Conservation (phyloP, 2,329 filamentous ascomycete species). For the Sphaerulina musiva region DNA sequence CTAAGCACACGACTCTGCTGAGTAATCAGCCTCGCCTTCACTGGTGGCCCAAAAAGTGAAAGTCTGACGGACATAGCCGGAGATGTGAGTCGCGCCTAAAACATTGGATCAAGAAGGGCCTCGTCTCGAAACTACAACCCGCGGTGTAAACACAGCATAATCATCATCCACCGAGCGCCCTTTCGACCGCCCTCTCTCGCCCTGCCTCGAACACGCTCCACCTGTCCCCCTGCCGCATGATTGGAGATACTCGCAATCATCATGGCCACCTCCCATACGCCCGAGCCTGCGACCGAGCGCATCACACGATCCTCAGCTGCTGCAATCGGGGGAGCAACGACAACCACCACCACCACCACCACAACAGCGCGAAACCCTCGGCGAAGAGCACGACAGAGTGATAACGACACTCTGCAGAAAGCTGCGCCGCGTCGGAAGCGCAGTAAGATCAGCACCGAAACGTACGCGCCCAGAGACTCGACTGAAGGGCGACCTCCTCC, state of each 20-base stretch:
- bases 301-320: constrained; percentile 30
- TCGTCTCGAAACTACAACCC: too few species aligned
- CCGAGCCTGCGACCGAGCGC: constrained; percentile 24
- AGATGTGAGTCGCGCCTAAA: too few species aligned
- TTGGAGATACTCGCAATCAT: background rate
- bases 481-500: constrained; percentile 8
- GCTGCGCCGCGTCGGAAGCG: constrained; percentile 42
- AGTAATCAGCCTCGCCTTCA: too few species aligned
- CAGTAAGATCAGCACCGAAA: constrained; percentile 42
- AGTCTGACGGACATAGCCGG: too few species aligned
- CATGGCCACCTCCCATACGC: constrained; percentile 6
- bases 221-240: constrained; percentile 4
- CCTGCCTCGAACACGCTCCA: background rate
- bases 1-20: too few species aligned
- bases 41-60: too few species aligned
- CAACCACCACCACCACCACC: too few species aligned
- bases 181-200: background rate
- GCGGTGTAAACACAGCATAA: background rate
- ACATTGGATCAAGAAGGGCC: too few species aligned
- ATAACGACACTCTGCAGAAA: constrained; percentile 38
- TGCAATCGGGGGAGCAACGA: constrained; percentile 19
- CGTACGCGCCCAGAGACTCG: constrained; percentile 30
- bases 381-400: constrained; percentile 40
- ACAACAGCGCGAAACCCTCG: constrained; percentile 40
- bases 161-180: background rate